Base-by-base conservation (phyloP, 2,329 filamentous ascomycete species). In the Hortaea werneckii region DNA sequence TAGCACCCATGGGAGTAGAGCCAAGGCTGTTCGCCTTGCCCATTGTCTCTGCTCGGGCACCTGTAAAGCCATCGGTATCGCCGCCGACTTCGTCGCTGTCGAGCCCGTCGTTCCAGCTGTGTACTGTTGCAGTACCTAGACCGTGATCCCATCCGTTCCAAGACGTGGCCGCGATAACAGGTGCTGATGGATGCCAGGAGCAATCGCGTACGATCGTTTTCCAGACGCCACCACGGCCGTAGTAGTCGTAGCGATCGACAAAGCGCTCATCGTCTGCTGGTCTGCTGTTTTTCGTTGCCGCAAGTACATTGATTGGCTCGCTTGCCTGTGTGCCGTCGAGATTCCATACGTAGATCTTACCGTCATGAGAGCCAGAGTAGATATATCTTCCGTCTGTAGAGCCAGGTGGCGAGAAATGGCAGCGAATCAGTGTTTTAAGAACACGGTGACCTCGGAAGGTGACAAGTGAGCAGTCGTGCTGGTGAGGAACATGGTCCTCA, bases 361-460 rank as follows among this genome's bases (percentile, higher is more conserved):
- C 92, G 55, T 95, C 87, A 52, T 87, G 80, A 57, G 85, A 94
- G 20, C 92, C 92, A 13, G 83, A 85, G 67, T 95, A 96, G 20
- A 98, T 88, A 61, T 95, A 96, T 56, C 87, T 77, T 6, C 85
- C 88, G 61, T 95, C 85, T 1, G 87, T 90, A 60, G 86, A 89
- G 8, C 77, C 79, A 0, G 87, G 80, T 0, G 92, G 92, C 29
- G 86, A 92, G 67, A 98, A 98, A 67, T 96, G 90, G 59, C 92
- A 96, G 50, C 92, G 77, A 55, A 96, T 95, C 35, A 96, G 73
- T 1, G 92, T 96, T 58, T 87, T 83, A 50, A 94, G 76, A 9
- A 98, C 87, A 51, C 78, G 79, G 67, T 98, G 92, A 7, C 90
- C 90, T 27, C 87, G 79, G 74, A 94, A 96, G 0, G 90, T 95